phyloP scores from a whole-genome alignment of 108 stramenopile species.

The Schizochytrium sp. region DNA sequence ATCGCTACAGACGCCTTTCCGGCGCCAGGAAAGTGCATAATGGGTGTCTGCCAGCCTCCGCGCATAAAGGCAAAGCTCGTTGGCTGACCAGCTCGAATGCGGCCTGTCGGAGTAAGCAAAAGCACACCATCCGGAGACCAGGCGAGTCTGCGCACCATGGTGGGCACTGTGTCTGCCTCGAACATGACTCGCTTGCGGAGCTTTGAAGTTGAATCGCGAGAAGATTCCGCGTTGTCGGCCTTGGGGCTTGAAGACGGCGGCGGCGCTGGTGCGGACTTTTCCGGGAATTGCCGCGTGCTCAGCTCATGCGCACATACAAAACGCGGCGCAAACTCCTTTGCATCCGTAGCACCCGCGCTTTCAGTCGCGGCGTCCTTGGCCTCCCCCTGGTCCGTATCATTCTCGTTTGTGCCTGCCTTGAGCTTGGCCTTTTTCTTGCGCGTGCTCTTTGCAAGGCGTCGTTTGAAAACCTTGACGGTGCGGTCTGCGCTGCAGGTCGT shows the following conservation, averaged over 20 bases:
- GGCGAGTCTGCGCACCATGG: slow-evolving; percentile 45
- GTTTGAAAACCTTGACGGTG: background rate
- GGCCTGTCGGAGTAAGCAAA: slow-evolving; percentile 44
- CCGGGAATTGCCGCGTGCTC: background rate
- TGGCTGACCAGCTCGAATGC: slow-evolving; percentile 13
- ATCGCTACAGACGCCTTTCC: slow-evolving; percentile 41
- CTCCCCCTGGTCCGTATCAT: no score
- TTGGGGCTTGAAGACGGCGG: background rate
- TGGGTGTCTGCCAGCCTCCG: slow-evolving; percentile 28
- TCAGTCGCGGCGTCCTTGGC: no score
- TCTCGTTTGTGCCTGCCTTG: no score
- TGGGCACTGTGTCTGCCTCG: slow-evolving; percentile 37
- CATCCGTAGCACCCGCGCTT: no score
- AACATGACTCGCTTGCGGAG: slow-evolving; percentile 18
- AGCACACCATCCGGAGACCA: slow-evolving; percentile 52
- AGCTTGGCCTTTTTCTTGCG: no score
- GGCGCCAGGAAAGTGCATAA: slow-evolving; percentile 33
- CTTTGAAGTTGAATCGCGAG: background rate
- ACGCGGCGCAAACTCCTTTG: no score
- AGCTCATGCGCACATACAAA: no score
- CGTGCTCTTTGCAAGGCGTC: background rate
- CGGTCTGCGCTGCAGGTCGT: background rate
- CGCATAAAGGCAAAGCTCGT: slow-evolving; percentile 36
- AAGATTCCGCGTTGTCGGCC: background rate
- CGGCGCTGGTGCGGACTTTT: background rate